A percentile compares a stretch with the other conserved stretches of the same genome.
phyloP scores from a whole-genome alignment of 441 rosid species.

The Capsella rubella region DNA sequence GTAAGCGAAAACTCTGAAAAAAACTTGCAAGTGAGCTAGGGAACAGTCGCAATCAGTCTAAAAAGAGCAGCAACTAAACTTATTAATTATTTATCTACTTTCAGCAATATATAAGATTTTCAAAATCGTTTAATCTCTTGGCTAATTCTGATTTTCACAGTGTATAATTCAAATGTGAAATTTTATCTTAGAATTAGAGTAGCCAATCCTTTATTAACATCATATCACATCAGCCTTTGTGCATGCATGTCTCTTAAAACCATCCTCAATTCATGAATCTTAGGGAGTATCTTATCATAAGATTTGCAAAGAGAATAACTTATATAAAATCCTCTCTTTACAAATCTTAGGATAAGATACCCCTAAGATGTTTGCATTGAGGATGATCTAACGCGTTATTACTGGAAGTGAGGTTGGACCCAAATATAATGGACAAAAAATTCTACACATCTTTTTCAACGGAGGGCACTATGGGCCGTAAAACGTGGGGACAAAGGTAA shows the following conservation, averaged over 20 bases:
- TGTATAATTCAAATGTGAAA: constrained; percentile 1
- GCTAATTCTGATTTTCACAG: neutral
- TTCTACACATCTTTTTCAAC: neutral
- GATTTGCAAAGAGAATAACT: no score
- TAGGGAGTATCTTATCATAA: no score
- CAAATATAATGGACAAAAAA: neutral
- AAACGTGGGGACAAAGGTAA: neutral
- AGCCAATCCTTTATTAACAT: neutral
- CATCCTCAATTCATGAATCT: no score
- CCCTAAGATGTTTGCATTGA: no score
- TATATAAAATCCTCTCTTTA: no score
- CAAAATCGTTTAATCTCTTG: neutral
- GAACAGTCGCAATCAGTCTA: no score
- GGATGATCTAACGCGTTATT: constrained; percentile 24
- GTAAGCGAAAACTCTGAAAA: no score
- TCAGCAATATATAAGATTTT: neutral
- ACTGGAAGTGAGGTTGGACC: constrained; percentile 13
- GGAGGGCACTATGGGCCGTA: neutral
- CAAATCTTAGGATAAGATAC: no score
- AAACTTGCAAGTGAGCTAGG: no score
- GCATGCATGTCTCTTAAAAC: neutral
- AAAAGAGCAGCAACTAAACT: no score
- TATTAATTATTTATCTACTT: neutral
- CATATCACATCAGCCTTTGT: constrained; percentile 13
- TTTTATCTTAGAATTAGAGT: neutral